These are phyloP conservation scores for Yamadazyma olivae DNA, from an alignment of 805 yeast genomes.

Conservation along the genomic window DNA sequence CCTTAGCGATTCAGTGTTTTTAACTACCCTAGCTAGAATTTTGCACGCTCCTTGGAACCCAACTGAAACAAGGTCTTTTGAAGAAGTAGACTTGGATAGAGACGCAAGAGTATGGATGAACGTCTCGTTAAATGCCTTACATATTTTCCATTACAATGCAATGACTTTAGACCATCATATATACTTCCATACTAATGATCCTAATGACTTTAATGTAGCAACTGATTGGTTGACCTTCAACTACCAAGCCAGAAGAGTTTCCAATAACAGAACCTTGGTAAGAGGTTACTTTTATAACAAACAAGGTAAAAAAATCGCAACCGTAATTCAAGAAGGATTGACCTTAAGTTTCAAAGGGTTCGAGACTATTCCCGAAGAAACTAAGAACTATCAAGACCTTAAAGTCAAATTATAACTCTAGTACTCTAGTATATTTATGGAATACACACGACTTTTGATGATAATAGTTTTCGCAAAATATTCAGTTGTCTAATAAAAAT, in stretches of 20 bases:
- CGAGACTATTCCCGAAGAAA: slow-evolving; percentile 11
- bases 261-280: slow-evolving; percentile 34
- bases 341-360: slow-evolving; percentile 28
- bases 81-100: slow-evolving; percentile 28
- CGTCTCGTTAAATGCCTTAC: slow-evolving; percentile 30
- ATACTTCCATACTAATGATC: slow-evolving; percentile 34
- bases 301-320: slow-evolving; percentile 31
- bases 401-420: slow-evolving; percentile 8
- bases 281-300: slow-evolving; percentile 34
- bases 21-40: slow-evolving; percentile 40
- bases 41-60: slow-evolving; percentile 44
- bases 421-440: neutral
- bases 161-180: slow-evolving; percentile 46
- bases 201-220: slow-evolving; percentile 25
- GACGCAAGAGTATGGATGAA: slow-evolving; percentile 31
- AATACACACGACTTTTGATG: slow-evolving; percentile 1
- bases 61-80: slow-evolving; percentile 25
- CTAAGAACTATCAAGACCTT: slow-evolving; percentile 9
- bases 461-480: neutral
- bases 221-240: slow-evolving; percentile 35
- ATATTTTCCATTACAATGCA: slow-evolving; percentile 40
- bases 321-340: slow-evolving; percentile 41
- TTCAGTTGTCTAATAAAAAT: slow-evolving; percentile 2
- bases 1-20: slow-evolving; percentile 35
- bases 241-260: slow-evolving; percentile 32